A percentile compares a stretch with the other conserved stretches of the same genome.
These are phyloP conservation scores for Rhynchospora pubera DNA, from an alignment of 176 grass and related monocot genomes.

Conservation along the genomic window DNA sequence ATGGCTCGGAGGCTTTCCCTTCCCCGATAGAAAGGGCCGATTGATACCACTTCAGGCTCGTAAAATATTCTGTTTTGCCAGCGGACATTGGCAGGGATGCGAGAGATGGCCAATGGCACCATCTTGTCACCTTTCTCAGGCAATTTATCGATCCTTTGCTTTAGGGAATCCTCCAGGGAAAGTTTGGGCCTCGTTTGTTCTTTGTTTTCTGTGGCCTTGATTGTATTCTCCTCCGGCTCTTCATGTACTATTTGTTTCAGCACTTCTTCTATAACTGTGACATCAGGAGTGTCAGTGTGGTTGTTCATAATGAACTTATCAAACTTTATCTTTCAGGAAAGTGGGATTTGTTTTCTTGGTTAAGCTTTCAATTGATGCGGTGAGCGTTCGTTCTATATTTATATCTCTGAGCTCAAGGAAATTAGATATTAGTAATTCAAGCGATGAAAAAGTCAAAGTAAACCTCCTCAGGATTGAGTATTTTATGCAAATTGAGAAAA, in stretches of 20 bases:
- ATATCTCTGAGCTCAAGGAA: background rate
- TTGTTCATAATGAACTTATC: background rate
- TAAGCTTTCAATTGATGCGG: background rate
- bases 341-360: background rate
- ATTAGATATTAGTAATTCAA: background rate
- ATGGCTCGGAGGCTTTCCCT: background rate
- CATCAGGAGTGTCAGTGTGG: background rate
- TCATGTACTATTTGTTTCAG: constrained; percentile 6
- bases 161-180: background rate
- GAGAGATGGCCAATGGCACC: background rate
- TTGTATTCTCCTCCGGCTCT: background rate
- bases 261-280: background rate
- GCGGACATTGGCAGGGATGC: background rate
- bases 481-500: background rate
- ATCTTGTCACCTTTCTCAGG: constrained; percentile 4
- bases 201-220: background rate
- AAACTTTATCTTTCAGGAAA: background rate
- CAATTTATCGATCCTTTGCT: background rate
- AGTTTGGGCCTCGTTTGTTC: background rate
- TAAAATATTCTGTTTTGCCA: background rate
- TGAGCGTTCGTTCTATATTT: background rate
- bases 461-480: background rate
- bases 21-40: constrained; percentile 9
- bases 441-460: background rate
- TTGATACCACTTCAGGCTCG: background rate